These are phyloP conservation scores for Calamus simplicifolius DNA, from an alignment of 176 grass and related monocot species.

Conservation along the genomic window DNA sequence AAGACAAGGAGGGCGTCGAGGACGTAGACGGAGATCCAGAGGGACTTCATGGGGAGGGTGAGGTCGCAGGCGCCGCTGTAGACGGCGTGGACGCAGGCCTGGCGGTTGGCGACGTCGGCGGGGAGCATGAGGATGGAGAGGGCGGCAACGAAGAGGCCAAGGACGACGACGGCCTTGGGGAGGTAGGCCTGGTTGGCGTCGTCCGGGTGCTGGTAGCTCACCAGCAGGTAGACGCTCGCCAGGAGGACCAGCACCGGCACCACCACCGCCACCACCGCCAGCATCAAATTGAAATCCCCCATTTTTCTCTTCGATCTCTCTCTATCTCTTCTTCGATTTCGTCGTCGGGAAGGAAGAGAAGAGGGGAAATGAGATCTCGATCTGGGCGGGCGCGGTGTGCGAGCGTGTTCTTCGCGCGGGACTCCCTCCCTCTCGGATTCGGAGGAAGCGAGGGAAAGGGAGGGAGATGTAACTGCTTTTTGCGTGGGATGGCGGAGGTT, in stretches of 20 bases:
- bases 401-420: too few species aligned
- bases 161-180: slow-evolving; percentile 80
- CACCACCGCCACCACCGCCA: slow-evolving; percentile 83
- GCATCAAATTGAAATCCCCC: slow-evolving; percentile 98
- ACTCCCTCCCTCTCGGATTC: too few species aligned
- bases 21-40: slow-evolving; percentile 84
- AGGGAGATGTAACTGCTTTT: too few species aligned
- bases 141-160: slow-evolving; percentile 81
- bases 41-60: slow-evolving; percentile 85
- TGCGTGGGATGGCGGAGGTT: too few species aligned
- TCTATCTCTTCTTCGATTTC: not conserved
- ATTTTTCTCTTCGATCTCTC: slow-evolving; percentile 14
- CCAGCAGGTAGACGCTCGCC: slow-evolving; percentile 81
- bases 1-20: slow-evolving; percentile 87
- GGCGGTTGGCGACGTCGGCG: slow-evolving; percentile 82
- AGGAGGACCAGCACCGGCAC: slow-evolving; percentile 68
- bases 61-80: slow-evolving; percentile 74
- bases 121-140: slow-evolving; percentile 99
- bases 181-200: slow-evolving; percentile 95
- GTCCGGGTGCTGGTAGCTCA: slow-evolving; percentile 99
- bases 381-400: too few species aligned
- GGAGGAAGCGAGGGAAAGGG: too few species aligned
- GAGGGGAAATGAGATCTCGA: too few species aligned
- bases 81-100: slow-evolving; percentile 57
- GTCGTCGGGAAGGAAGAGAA: too few species aligned